Evolutionary conservation across 371 early-diverging fungal species (phyloP), one percentile per base, ranked within the genome.

Genomic region (Actinomucor elegans): DNA sequence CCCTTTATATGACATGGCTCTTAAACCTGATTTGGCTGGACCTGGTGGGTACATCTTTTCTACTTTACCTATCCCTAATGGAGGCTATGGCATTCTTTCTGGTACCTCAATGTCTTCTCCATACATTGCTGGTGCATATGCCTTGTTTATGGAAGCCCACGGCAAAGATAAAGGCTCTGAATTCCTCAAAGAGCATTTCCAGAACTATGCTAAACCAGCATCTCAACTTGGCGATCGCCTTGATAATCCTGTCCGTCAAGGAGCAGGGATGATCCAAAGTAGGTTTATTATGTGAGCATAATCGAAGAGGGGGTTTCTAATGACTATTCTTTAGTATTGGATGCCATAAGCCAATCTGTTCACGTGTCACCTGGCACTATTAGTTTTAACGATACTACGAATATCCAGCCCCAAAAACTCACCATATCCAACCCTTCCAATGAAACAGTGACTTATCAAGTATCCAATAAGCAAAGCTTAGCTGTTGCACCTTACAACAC

Each of bases 231-330:
- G 32, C 3, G n/a, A 29, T 27, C n/a, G 46, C 7, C 62, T 61
- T 36, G 60, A 77, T 7, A 72, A 74, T 51, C 71, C 78, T 34
- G 66, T 61, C 28, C 52, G 67, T 20, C 88, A 91, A 64, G 94
- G 94, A 15, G 81, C 89, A 38, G 94, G 94, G 11, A 65, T 94
- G 17, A 64, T 94, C 42, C 82, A 92, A 67, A 61, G 75, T 71
- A 65, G 59, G 34, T 44, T 4, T 2, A 31, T 10, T 3, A 18
- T 10, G 5, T 34, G 5, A 32, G 17, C 2, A 4, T 24, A 29
- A 10, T 18, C 32, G 3, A 32, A 18, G 31, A 33, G 4, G n/a
- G 0, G 17, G 15, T 47, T 10, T 34, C 34, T 24, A 1, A 36
- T 23, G 3, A 11, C 36, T 41, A 20, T 32, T 33, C 18, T 14